These are phyloP conservation scores for Scutellaria galericulata DNA, from an alignment of 257 asterid species.

Conservation along the genomic window DNA sequence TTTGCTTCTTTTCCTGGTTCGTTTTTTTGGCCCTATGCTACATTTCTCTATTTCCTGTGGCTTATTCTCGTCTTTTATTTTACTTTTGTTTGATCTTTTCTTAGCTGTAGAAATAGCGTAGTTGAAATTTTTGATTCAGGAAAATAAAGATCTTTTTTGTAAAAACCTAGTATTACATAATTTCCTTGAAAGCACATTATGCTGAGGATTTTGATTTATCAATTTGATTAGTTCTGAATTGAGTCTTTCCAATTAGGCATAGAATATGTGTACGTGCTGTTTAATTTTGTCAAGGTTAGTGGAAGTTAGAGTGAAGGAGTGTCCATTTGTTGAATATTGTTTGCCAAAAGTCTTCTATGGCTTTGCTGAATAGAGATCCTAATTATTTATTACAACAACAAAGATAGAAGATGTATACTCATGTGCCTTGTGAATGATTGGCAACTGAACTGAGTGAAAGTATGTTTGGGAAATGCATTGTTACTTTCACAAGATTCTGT, in stretches of 20 bases:
- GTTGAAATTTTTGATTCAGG: too few relatives aligned
- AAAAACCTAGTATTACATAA: neutral
- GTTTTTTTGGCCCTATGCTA: neutral
- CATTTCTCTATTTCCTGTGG: neutral
- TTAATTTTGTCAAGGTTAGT: neutral
- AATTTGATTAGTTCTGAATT: neutral
- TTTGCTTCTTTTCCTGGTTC: slow-evolving; percentile 42
- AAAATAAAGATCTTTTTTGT: too few relatives aligned
- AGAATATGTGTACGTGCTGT: slow-evolving; percentile 3
- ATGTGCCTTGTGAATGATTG: neutral
- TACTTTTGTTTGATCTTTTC: neutral
- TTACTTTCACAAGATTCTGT: neutral
- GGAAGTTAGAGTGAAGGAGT: neutral
- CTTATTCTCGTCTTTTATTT: neutral
- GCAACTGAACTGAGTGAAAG: neutral
- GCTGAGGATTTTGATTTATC: neutral
- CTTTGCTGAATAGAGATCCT: neutral
- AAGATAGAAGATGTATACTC: neutral
- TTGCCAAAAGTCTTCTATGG: neutral
- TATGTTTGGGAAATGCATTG: neutral
- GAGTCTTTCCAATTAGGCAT: neutral
- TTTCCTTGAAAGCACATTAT: neutral
- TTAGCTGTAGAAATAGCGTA: too few relatives aligned
- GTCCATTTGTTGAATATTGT: neutral
- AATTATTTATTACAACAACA: neutral